Evolutionary conservation across 306 rosid species (phyloP).

Genomic region (Prunus davidiana): DNA sequence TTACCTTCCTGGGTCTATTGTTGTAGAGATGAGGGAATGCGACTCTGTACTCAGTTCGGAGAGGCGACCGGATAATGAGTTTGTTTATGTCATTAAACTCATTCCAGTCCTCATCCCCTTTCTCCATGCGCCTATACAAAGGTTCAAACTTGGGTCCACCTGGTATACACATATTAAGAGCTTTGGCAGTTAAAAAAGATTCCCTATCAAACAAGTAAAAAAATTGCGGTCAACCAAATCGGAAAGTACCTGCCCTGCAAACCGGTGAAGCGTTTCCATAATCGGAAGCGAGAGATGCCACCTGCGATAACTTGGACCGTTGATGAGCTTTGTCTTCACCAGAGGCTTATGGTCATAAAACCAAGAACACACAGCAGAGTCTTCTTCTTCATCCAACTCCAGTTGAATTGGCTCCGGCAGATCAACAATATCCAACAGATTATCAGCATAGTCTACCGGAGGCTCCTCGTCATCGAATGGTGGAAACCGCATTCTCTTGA

Average conservation of each 20-base stretch:
- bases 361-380: slow-evolving; percentile 94
- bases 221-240: slow-evolving; percentile 90
- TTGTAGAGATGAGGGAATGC: slow-evolving; percentile 99
- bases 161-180: slow-evolving; percentile 99
- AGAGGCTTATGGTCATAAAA: slow-evolving; percentile 96
- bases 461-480: slow-evolving; percentile 98
- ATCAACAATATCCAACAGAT: slow-evolving; percentile 80
- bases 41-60: slow-evolving; percentile 91
- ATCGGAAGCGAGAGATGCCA: slow-evolving; percentile 99
- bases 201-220: slow-evolving; percentile 99
- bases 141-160: slow-evolving; percentile 99
- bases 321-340: slow-evolving; percentile 87
- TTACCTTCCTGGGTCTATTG: slow-evolving; percentile 98
- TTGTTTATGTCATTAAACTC: slow-evolving; percentile 99
- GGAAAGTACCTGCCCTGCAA: slow-evolving; percentile 94
- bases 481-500: slow-evolving; percentile 96
- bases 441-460: slow-evolving; percentile 94
- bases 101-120: slow-evolving; percentile 99
- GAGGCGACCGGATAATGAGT: slow-evolving; percentile 96
- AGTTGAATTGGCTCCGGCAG: slow-evolving; percentile 94
- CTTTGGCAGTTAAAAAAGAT: slow-evolving; percentile 96
- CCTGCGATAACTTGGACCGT: slow-evolving; percentile 92
- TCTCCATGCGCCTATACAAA: slow-evolving; percentile 96
- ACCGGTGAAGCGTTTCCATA: slow-evolving; percentile 97
- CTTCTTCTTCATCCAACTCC: slow-evolving; percentile 93